Evolutionary conservation across 768 basidiomycete species (phyloP).

Genomic region (Harrya chromipes): DNA sequence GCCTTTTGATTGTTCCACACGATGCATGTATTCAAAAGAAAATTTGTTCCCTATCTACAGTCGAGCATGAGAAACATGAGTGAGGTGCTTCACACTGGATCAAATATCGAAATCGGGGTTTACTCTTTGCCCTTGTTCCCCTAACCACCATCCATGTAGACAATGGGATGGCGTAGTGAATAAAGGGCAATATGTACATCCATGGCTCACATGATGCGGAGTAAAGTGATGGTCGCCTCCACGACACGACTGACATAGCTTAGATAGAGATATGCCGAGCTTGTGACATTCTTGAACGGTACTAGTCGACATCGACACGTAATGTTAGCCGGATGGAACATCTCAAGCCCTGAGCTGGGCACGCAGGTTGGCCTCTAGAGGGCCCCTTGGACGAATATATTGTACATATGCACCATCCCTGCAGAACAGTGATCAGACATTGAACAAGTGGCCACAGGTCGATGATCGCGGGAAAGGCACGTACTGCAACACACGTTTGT

Average conservation of each 20-base stretch:
- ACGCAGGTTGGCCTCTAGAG: conserved; percentile 80
- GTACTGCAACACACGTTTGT: conserved; percentile 85
- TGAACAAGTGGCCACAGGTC: background rate
- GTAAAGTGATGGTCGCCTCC: background rate
- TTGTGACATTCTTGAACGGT: conserved; percentile 17
- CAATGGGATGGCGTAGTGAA: conserved; percentile 68
- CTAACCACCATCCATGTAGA: conserved; percentile 59
- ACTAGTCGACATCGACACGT: conserved; percentile 14
- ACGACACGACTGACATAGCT: conserved; percentile 5
- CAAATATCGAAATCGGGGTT: conserved; percentile 21
- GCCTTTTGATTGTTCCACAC: background rate
- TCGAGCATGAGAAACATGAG: conserved; percentile 14
- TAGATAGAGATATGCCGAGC: conserved; percentile 12
- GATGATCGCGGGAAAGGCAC: conserved; percentile 33
- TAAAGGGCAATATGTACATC: conserved; percentile 47
- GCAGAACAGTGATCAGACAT: background rate
- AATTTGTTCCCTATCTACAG: conserved; percentile 22
- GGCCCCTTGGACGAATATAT: conserved; percentile 87
- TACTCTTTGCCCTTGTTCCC: conserved; percentile 80
- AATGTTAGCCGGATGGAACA: conserved; percentile 4
- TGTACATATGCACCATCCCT: conserved; percentile 92
- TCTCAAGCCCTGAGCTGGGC: conserved; percentile 73
- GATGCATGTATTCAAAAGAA: conserved; percentile 3
- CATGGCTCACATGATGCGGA: background rate
- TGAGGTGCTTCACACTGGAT: conserved; percentile 16